These are phyloP conservation scores for Elasticomyces elasticus DNA, from an alignment of 495 filamentous ascomycete species.

Conservation along the genomic window DNA sequence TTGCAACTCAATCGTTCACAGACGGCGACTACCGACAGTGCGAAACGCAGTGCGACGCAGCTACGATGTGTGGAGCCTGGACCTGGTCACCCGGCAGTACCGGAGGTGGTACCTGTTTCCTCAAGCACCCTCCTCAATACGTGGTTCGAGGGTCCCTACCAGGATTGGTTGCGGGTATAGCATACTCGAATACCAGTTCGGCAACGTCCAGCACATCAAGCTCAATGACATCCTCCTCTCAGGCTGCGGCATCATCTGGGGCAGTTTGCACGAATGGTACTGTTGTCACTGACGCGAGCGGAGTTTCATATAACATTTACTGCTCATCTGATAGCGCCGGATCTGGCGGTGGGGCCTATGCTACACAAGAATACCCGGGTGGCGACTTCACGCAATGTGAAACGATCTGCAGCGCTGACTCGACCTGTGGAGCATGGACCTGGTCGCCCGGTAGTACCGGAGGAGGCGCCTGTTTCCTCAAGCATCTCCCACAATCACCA, in stretches of 20 bases:
- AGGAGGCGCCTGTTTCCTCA: constrained; percentile 2
- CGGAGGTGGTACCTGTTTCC: neutral
- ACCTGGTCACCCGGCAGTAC: neutral
- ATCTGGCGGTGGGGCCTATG: neutral
- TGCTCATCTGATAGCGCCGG: constrained; percentile 1
- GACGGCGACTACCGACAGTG: neutral
- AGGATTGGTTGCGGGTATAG: neutral
- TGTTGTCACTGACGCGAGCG: neutral
- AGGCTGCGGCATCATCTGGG: neutral
- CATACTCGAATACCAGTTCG: neutral
- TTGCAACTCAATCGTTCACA: neutral
- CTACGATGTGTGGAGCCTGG: neutral
- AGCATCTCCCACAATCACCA: constrained; percentile 1
- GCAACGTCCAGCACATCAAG: neutral
- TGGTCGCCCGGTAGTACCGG: neutral
- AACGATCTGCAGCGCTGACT: neutral
- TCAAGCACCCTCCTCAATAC: neutral
- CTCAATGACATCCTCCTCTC: neutral
- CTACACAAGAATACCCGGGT: neutral
- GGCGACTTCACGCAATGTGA: neutral
- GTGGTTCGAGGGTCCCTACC: neutral
- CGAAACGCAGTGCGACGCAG: neutral
- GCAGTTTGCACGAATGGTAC: neutral
- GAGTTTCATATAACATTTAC: neutral
- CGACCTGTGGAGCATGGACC: neutral